Percentiles rank a stretch among this genome's conserved stretches.
These are phyloP conservation scores for Termitomyces bulborhizus DNA, from an alignment of 768 basidiomycete species.

Conservation along the genomic window DNA sequence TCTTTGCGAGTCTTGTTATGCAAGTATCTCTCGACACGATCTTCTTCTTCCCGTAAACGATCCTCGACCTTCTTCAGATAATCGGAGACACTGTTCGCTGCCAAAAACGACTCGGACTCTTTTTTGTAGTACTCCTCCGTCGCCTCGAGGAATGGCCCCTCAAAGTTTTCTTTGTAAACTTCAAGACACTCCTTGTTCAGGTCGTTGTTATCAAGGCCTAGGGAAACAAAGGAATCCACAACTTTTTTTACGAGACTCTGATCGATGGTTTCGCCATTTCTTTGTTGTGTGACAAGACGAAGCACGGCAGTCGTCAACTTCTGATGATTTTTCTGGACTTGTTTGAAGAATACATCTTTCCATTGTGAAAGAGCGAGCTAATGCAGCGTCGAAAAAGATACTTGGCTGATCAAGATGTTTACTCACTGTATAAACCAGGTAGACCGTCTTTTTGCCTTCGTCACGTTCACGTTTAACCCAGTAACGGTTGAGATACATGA, in stretches of 20 bases:
- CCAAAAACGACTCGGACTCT: constrained; percentile 90
- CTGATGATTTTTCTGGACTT: constrained; percentile 71
- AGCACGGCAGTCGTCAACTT: constrained; percentile 87
- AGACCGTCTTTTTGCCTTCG: constrained; percentile 94
- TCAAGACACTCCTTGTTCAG: constrained; percentile 93
- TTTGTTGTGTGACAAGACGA: constrained; percentile 84
- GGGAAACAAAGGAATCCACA: constrained; percentile 95
- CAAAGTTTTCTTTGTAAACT: constrained; percentile 92
- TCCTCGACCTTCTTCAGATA: constrained; percentile 97
- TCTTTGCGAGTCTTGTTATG: constrained; percentile 88
- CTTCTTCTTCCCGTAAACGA: constrained; percentile 90
- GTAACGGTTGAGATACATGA: constrained; percentile 96
- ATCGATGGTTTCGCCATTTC: constrained; percentile 94
- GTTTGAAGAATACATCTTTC: constrained; percentile 87
- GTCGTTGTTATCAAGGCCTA: constrained; percentile 89
- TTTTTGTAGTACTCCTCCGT: constrained; percentile 92
- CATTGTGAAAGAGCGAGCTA: constrained; percentile 94
- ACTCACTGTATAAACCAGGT: constrained; percentile 91
- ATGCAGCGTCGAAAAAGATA: constrained; percentile 2
- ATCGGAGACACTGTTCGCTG: constrained; percentile 88
- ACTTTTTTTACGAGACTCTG: constrained; percentile 96
- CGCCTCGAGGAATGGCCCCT: constrained; percentile 78
- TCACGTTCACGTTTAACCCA: constrained; percentile 99
- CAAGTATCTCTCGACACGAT: constrained; percentile 92
- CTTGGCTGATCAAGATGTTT: neutral